Evolutionary conservation across 176 grass and related monocot species (phyloP).

Genomic region (Urochloa ruziziensis): DNA sequence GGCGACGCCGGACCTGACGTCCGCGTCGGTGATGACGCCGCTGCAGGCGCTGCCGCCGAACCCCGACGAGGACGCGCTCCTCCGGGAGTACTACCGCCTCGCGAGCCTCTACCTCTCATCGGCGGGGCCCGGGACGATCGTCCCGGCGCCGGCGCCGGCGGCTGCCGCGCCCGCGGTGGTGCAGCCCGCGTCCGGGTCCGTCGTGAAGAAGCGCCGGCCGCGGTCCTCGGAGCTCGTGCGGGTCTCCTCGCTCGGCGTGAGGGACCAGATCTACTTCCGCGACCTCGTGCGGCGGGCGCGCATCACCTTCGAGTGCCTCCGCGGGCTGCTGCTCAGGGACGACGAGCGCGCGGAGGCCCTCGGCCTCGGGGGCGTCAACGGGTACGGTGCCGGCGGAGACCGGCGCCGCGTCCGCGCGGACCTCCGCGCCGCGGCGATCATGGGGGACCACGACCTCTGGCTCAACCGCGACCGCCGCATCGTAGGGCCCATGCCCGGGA

Average conservation of each 20-base stretch:
- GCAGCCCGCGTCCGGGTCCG: slow-evolving; percentile 37
- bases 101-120: slow-evolving; percentile 54
- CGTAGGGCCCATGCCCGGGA: slow-evolving; percentile 79
- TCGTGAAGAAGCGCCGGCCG: slow-evolving; percentile 65
- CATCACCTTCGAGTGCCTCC: slow-evolving; percentile 90
- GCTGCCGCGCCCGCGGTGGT: slow-evolving; percentile 15
- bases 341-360: slow-evolving; percentile 58
- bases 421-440: slow-evolving; percentile 65
- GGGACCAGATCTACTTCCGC: slow-evolving; percentile 92
- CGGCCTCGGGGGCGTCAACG: slow-evolving; percentile 32
- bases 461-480: slow-evolving; percentile 91
- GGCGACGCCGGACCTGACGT: slow-evolving; percentile 34
- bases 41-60: slow-evolving; percentile 52
- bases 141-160: slow-evolving; percentile 39
- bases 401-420: slow-evolving; percentile 64
- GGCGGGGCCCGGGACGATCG: slow-evolving; percentile 28
- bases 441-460: slow-evolving; percentile 83
- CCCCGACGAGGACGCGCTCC: slow-evolving; percentile 62
- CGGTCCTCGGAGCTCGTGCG: slow-evolving; percentile 93
- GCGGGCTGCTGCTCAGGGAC: slow-evolving; percentile 53
- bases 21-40: slow-evolving; percentile 46
- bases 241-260: slow-evolving; percentile 64
- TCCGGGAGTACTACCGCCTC: slow-evolving; percentile 67
- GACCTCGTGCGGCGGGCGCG: slow-evolving; percentile 80
- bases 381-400: slow-evolving; percentile 19